A percentile compares a stretch with the other conserved stretches of the same genome.
Evolutionary conservation across 495 filamentous ascomycete genomes (phyloP).

Genomic region (Hyaloscypha bicolor): DNA sequence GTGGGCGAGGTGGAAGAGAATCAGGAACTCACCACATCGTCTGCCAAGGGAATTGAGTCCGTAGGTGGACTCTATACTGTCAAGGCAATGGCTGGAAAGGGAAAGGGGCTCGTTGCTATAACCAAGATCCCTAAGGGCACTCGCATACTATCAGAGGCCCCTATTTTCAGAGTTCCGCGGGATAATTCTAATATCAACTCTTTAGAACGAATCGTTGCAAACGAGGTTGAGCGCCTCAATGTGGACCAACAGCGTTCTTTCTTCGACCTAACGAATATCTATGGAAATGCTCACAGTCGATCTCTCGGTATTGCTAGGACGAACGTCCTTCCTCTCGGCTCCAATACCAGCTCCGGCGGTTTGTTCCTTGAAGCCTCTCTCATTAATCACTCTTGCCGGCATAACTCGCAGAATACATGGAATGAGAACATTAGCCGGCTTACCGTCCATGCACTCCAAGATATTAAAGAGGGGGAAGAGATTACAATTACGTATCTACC

Average conservation of each 20-base stretch:
- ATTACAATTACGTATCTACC: conserved; percentile 30
- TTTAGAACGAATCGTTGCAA: conserved; percentile 8
- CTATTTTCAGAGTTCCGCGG: conserved; percentile 28
- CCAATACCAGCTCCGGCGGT: conserved; percentile 13
- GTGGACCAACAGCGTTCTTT: conserved; percentile 10
- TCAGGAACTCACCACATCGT: background rate
- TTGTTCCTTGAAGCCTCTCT: conserved; percentile 38
- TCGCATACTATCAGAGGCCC: conserved; percentile 37
- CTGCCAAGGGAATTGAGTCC: too few species aligned
- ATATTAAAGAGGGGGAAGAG: too few species aligned
- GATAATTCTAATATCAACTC: background rate
- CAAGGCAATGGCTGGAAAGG: conserved; percentile 31
- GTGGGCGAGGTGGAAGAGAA: too few species aligned
- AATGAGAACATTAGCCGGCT: conserved; percentile 35
- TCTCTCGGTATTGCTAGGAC: conserved; percentile 36
- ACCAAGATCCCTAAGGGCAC: conserved; percentile 36
- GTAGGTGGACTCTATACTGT: conserved; percentile 4
- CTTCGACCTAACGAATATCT: conserved; percentile 35
- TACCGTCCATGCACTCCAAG: conserved; percentile 38
- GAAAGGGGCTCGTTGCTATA: conserved; percentile 37
- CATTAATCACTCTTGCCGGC: conserved; percentile 42
- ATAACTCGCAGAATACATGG: conserved; percentile 40
- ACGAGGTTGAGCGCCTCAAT: too few species aligned
- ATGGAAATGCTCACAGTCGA: conserved; percentile 20
- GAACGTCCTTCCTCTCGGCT: conserved; percentile 35